A percentile compares a stretch with the other conserved stretches of the same genome.
These are phyloP conservation scores for Podospora didyma DNA, from an alignment of 495 filamentous ascomycete genomes.

Conservation along the genomic window DNA sequence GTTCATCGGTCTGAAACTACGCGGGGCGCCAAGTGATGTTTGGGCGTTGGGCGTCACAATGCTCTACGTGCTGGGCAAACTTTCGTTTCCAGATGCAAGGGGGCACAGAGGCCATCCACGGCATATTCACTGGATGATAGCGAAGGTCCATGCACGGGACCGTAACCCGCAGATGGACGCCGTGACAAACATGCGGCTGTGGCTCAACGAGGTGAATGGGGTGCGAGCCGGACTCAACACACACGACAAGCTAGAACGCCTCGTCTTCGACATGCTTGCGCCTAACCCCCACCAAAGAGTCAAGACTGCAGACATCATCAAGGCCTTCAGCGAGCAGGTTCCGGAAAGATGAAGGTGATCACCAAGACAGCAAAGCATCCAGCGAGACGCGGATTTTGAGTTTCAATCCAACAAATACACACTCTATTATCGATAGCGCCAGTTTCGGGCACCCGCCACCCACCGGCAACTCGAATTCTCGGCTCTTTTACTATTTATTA, in stretches of 20 bases:
- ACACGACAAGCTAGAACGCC: slow-evolving; percentile 36
- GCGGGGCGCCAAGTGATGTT: slow-evolving; percentile 44
- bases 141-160: slow-evolving; percentile 26
- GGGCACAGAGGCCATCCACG: slow-evolving; percentile 37
- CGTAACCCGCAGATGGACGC: slow-evolving; percentile 33
- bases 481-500: background rate
- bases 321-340: slow-evolving; percentile 30
- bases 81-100: slow-evolving; percentile 42
- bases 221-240: slow-evolving; percentile 32
- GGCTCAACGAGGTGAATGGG: slow-evolving; percentile 40
- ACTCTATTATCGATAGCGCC: no score
- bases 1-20: slow-evolving; percentile 43
- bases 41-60: slow-evolving; percentile 49
- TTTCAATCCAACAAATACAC: no score
- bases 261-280: slow-evolving; percentile 42
- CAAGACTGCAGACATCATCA: slow-evolving; percentile 37
- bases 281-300: slow-evolving; percentile 41
- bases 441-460: no score
- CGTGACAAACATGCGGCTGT: slow-evolving; percentile 40
- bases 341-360: slow-evolving; percentile 12
- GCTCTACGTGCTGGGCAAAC: slow-evolving; percentile 45
- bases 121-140: slow-evolving; percentile 46
- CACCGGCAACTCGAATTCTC: no score
- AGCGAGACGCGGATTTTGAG: no score
- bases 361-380: background rate